Evolutionary conservation across 1,139 yeast genomes (phyloP), one percentile per base, ranked within the genome.

Genomic region (Yamadazyma diddensiae): DNA sequence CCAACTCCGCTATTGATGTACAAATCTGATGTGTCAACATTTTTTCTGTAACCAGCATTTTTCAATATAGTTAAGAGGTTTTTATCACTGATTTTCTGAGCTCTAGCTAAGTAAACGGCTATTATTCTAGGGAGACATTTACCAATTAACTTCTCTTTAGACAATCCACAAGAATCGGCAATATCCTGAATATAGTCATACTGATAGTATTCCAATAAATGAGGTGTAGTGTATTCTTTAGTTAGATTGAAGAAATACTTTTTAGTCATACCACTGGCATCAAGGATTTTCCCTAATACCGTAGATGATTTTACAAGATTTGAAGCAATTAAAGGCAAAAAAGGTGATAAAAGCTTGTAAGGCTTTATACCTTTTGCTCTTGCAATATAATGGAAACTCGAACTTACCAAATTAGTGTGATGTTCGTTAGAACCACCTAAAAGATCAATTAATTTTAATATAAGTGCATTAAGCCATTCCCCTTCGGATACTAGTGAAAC

Each of bases 261-360:
- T 5, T 70, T 62, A 1, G 84, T 66, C 27, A 87, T 73, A 1
- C 79, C 83, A 20, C 87, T 63, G 5, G 87, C 62, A 25, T 77
- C 79, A 5, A 90, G 73, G 11, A 92, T 64, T 38, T 74, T 70
- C 15, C 65, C 65, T 22, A 85, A 65, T 35, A 84, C 62, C n/a
- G 66, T 60, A 0, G 79, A 76, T 31, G 74, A 76, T 40, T 77
- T 77, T 2, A 86, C 79, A 11, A 86, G 66, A 29, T 74, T 70
- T 33, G 79, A 73, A 24, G 92, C 74, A n/a, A 88, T 65, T 31
- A 83, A 73, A 1, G 94, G 85, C 50, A 92, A 70, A 43, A 78
- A 84, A 0, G 96, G 95, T 3, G 87, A 75, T 21, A 88, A 60
- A 12, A 92, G 56, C 49, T 83, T 85, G 62, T 81, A 79, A 0